Percentiles rank a stretch among this genome's conserved stretches.
phyloP scores from a whole-genome alignment of 352 stramenopile genomes.

The Pythium aquatile region DNA sequence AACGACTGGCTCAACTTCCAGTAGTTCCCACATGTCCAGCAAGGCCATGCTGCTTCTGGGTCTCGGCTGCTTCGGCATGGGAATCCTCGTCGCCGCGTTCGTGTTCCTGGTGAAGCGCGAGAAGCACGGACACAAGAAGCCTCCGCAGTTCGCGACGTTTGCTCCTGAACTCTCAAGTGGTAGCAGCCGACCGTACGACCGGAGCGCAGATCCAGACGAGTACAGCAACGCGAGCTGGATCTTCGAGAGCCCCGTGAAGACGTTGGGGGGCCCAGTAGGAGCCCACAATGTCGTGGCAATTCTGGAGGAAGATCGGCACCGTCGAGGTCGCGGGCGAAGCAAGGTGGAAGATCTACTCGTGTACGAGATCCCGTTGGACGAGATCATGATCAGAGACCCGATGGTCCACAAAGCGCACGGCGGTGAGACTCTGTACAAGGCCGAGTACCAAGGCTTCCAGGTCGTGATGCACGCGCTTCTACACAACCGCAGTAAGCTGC shows the following conservation, averaged over 20 bases:
- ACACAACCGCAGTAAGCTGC: constrained; percentile 38
- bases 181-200: constrained; percentile 26
- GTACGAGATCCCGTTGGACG: constrained; percentile 72
- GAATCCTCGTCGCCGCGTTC: constrained; percentile 25
- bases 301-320: constrained; percentile 52
- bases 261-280: neutral
- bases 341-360: constrained; percentile 69
- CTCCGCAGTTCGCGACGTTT: constrained; percentile 10
- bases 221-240: constrained; percentile 49
- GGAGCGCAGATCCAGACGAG: constrained; percentile 35
- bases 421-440: constrained; percentile 39
- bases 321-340: constrained; percentile 43
- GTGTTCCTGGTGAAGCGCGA: constrained; percentile 24
- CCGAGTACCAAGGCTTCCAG: constrained; percentile 71
- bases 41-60: constrained; percentile 25
- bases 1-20: neutral
- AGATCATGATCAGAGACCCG: constrained; percentile 49
- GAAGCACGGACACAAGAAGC: constrained; percentile 3
- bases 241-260: constrained; percentile 41
- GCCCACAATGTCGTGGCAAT: constrained; percentile 55
- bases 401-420: constrained; percentile 24
- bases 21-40: constrained; percentile 16
- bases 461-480: constrained; percentile 64
- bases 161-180: constrained; percentile 13
- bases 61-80: constrained; percentile 26